Evolutionary conservation across 768 basidiomycete genomes (phyloP), one percentile per base, ranked within the genome.

Genomic region (Paxillus involutus): DNA sequence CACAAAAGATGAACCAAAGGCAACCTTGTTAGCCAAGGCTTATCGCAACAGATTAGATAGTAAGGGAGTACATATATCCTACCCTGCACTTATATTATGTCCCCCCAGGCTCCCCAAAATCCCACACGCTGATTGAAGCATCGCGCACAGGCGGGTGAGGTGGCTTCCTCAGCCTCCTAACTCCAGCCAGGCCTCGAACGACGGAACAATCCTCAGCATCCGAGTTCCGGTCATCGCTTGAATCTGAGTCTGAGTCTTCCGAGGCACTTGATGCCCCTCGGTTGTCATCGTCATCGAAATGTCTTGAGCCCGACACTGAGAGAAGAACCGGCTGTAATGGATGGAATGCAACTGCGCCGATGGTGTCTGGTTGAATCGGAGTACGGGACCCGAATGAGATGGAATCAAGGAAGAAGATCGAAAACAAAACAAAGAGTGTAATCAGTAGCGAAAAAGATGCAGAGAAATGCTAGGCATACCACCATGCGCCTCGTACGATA

Each of bases 221-320:
- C 11, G 49, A 59, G 4, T 16, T 44, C 35, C 47, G 44, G 32
- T 11, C 58, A 13, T 57, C 60, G 19, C 50, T 52, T 26, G 50
- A 53, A 14, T 63, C 63, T 16, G 54, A 56, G 29, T 63, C 63
- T 3, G 63, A 62, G 9, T 42, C 53, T 10, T 30, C 61, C 0
- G 26, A 44, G 17, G 3, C 35, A 46, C 33, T 19, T 4, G 13
- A 35, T 10, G 5, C 41, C 0, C 24, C 11, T 41, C 24, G 14
- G 11, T 1, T 32, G 10, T 29, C 51, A 16, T 46, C 32, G 2
- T 50, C 51, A 14, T 74, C 69, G 61, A 89, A 89, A 66, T 88
- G 83, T n/a, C 92, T 73, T 7, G 93, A 92, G 2, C 93, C 93
- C 0, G 91, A 87, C 1, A 79, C 78, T 0, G 89, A 86, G 17